These are phyloP conservation scores for Dacryopinax spathularia DNA, from an alignment of 768 basidiomycete species.

Conservation along the genomic window DNA sequence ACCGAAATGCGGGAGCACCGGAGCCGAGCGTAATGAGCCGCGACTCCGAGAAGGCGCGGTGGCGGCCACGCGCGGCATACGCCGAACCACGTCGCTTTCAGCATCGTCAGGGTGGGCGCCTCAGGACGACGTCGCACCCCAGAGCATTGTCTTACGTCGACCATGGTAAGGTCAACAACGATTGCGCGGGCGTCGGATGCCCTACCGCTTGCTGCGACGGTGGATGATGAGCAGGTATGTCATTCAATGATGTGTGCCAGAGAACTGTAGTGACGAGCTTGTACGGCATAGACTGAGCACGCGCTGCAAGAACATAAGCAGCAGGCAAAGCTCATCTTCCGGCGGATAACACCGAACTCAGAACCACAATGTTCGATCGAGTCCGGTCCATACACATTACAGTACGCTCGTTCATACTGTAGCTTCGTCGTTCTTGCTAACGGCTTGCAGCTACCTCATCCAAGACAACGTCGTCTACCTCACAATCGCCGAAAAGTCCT, in stretches of 20 bases:
- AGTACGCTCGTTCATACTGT: conserved; percentile 43
- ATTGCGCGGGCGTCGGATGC: conserved; percentile 76
- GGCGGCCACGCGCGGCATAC: neutral
- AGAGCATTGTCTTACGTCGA: neutral
- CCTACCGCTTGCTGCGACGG: conserved; percentile 84
- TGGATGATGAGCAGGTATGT: conserved; percentile 88
- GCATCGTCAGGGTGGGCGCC: neutral
- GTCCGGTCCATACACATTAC: conserved; percentile 85
- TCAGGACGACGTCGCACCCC: neutral
- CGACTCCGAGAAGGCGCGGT: neutral
- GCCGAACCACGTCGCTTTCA: conserved; percentile 2
- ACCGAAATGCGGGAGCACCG: too few species aligned
- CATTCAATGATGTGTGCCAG: conserved; percentile 5
- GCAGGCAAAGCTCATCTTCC: conserved; percentile 91
- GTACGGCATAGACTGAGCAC: conserved; percentile 64
- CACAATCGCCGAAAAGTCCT: conserved; percentile 90
- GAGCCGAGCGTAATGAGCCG: neutral
- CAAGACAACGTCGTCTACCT: conserved; percentile 87
- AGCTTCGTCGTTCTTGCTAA: neutral
- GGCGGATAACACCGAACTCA: conserved; percentile 82
- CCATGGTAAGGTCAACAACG: conserved; percentile 77
- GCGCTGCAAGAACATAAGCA: conserved; percentile 95
- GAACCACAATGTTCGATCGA: conserved; percentile 97
- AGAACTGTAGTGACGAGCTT: conserved; percentile 8
- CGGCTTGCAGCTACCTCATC: conserved; percentile 69